Evolutionary conservation across 2,329 filamentous ascomycete species (phyloP).

Genomic region (Stachybotrys chlorohalonatus): DNA sequence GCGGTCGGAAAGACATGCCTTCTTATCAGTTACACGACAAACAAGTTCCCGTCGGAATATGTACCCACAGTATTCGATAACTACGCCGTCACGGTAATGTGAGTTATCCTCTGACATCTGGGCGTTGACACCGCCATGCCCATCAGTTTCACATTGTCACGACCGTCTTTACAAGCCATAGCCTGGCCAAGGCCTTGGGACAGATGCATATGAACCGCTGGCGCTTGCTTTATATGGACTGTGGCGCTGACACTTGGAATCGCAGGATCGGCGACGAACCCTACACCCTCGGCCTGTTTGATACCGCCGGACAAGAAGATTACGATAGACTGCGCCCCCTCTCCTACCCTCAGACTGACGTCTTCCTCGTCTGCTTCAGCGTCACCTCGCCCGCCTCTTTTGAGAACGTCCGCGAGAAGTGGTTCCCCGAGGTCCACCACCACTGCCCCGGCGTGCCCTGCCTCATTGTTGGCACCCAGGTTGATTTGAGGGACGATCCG

Average conservation of each 20-base stretch:
- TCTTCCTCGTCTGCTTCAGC: conserved; percentile 98
- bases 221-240: not conserved
- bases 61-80: conserved; percentile 99
- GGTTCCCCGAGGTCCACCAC: conserved; percentile 98
- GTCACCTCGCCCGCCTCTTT: conserved; percentile 96
- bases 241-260: conserved; percentile 9
- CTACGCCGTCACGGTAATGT: conserved; percentile 99
- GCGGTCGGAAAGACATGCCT: conserved; percentile 98
- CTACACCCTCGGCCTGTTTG: conserved; percentile 93
- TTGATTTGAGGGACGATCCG: conserved; percentile 84
- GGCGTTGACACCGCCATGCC: conserved; percentile 7
- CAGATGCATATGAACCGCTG: too few relatives aligned
- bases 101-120: conserved; percentile 36
- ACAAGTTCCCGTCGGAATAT: conserved; percentile 99
- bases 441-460: conserved; percentile 97
- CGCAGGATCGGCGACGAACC: conserved; percentile 96
- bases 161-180: too few relatives aligned
- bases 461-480: conserved; percentile 95
- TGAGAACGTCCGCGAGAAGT: conserved; percentile 98
- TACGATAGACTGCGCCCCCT: conserved; percentile 94
- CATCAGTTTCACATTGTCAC: conserved; percentile 1
- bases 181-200: too few relatives aligned
- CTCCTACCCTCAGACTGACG: conserved; percentile 96
- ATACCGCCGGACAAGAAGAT: conserved; percentile 99
- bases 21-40: conserved; percentile 98